Percentiles rank a stretch among this genome's conserved stretches.
phyloP scores from a whole-genome alignment of 2,329 filamentous ascomycete species.

The Cadophora gregata region DNA sequence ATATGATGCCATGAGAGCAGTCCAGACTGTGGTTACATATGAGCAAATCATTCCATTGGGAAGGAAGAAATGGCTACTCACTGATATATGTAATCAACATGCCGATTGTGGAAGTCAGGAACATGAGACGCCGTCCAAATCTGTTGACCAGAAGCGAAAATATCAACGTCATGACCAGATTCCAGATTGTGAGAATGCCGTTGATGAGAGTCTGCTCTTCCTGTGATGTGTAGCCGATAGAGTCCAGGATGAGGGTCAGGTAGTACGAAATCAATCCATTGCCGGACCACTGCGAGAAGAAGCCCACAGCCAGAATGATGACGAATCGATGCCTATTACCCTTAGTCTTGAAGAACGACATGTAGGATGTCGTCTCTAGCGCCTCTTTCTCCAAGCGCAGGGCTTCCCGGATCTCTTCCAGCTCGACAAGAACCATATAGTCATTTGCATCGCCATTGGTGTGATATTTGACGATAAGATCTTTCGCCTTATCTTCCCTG shows the following conservation, averaged over 20 bases:
- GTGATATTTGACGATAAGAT: conserved; percentile 60
- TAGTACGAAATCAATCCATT: conserved; percentile 39
- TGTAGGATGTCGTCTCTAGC: conserved; percentile 46
- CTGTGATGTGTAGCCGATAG: conserved; percentile 33
- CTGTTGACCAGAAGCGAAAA: conserved; percentile 35
- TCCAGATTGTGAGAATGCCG: conserved; percentile 35
- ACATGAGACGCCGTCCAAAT: conserved; percentile 34
- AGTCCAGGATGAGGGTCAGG: conserved; percentile 34
- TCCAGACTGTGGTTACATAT: conserved; percentile 28
- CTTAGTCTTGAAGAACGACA: conserved; percentile 34
- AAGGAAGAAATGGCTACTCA: conserved; percentile 9
- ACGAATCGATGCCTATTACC: conserved; percentile 35
- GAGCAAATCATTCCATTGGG: no score
- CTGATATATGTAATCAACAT: conserved; percentile 34
- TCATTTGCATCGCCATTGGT: conserved; percentile 57
- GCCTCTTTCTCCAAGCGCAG: conserved; percentile 30
- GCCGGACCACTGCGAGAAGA: conserved; percentile 35
- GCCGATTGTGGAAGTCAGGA: conserved; percentile 29
- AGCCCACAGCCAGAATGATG: conserved; percentile 30
- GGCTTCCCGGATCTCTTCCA: conserved; percentile 34
- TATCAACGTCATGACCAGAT: conserved; percentile 31
- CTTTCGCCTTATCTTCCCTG: conserved; percentile 56
- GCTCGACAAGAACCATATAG: conserved; percentile 54
- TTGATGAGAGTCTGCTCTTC: conserved; percentile 35
- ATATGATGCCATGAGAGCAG: conserved; percentile 34